Evolutionary conservation across 2,329 filamentous ascomycete species (phyloP), one percentile per base, ranked within the genome.

Genomic region (Venturia nashicola): DNA sequence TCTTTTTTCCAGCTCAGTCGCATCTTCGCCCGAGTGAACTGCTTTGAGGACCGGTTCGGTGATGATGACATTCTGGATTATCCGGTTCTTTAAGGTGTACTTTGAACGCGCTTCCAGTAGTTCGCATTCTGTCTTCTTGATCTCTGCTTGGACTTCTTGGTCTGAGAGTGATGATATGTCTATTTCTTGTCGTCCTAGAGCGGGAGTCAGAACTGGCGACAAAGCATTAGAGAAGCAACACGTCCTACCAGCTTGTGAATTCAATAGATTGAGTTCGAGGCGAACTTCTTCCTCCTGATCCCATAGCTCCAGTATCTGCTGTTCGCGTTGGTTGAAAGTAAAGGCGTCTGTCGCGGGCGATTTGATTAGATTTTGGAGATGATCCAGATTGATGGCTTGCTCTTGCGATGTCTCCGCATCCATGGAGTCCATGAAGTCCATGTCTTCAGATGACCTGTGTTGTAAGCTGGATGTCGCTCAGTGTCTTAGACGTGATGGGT

Each of bases 21-120:
- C 82, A 65, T 83, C 80, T 14, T 82, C 83, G 54, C 85, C 85
- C 65, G 83, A 78, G 72, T 95, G 89, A 46, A 93, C 85, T 7
- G 90, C 87, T 70, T 89, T 90, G 65, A 95, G 77, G 48, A 89
- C 85, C 8, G 91, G 90, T 69, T 90, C 87, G 64, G 86, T 86
- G 68, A 85, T 84, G 68, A 94, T 75, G 62, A 90, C 84, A 59
- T 82, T 85, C 66, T 88, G 84, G 27, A 86, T 79, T 27, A 89
- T 85, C 66, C 85, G 85, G 72, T 87, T 87, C 67, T 85, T 85
- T 64, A 93, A 79, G 48, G 84, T 80, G 73, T 90, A 89, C 65
- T 81, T 80, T 64, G 89, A 86, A 70, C 86, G 85, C 34, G 89
- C 84, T 68, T 90, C 83, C 39, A 93, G 79, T 27, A 90, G 81